Base-by-base conservation (phyloP, 1,284 basidiomycete species). In the Ganoderma lucidum region DNA sequence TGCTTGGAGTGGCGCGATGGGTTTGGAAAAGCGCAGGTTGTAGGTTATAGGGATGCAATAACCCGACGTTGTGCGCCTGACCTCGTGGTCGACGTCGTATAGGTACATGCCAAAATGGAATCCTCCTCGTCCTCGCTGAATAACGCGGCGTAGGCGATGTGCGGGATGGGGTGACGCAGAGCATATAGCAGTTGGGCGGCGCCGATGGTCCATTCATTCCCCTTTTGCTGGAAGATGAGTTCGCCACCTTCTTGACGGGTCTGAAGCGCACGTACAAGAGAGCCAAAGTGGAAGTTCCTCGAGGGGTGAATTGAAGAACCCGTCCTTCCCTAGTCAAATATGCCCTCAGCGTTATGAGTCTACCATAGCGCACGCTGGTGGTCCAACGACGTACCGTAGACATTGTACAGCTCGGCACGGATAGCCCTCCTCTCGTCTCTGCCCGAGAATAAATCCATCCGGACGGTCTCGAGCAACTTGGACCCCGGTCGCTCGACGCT, bases 1-100 rank as follows among this genome's bases (percentile, higher is more conserved):
- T 3, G 41, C 28, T 9, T 37, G 58, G 28, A 42, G 30, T 28
- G 32, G 42, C 3, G 32, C 12, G 9, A 14, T 10, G 23, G 30
- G 28, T 6, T 51, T 70, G 53, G 71, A 63, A 66, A 77, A 76
- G 63, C 77, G 79, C 30, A 83, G 78, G 69, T 82, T 80, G 75
- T 81, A 85, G 0, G 83, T 83, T n/a, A 87, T 70, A 2, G 83
- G 84, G 39, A 87, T 75, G 0, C 83, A 79, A 66, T 81, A 78
- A 0, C 86, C 85, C 0, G 78, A 77, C 2, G 67, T 75, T 4
- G 87, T 83, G 0, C 74, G 77, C 0, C 74, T 45, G 6, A 87
- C 82, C 70, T 85, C 84, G 70, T 86, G 83, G 68, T 83, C 82
- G 65, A 84, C 80, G 73, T 85, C 83, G 66, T 23, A 23, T 23